phyloP scores from a whole-genome alignment of 495 filamentous ascomycete species.

The Aspergillus sclerotiicarbonarius region DNA sequence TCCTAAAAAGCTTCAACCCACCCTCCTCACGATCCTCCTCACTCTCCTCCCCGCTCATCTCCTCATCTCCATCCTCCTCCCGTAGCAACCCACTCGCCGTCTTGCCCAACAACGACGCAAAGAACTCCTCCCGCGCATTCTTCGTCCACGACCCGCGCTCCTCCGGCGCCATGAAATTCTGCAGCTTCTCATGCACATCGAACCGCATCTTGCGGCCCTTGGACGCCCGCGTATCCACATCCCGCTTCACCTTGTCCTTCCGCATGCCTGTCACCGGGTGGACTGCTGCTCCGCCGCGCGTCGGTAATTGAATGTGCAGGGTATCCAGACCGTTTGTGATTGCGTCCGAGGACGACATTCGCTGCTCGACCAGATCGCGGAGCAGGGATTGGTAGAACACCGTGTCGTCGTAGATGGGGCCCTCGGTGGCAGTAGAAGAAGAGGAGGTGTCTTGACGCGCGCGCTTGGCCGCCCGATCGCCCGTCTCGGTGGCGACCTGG shows the following conservation, averaged over 20 bases:
- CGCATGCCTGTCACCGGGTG: conserved; percentile 61
- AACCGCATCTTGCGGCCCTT: conserved; percentile 93
- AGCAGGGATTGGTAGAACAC: conserved; percentile 90
- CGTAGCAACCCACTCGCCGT: conserved; percentile 65
- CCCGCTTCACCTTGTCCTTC: conserved; percentile 77
- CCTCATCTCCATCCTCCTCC: conserved; percentile 62
- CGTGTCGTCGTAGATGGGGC: conserved; percentile 76
- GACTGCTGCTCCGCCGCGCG: conserved; percentile 27
- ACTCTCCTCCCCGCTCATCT: conserved; percentile 47
- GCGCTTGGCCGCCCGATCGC: conserved; percentile 65
- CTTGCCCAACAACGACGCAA: conserved; percentile 78
- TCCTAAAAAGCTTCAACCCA: conserved; percentile 74
- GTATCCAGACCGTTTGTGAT: conserved; percentile 45
- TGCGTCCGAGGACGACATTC: conserved; percentile 53
- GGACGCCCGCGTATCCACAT: conserved; percentile 89
- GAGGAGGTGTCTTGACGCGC: conserved; percentile 21
- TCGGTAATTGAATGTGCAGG: conserved; percentile 35
- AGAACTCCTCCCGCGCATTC: conserved; percentile 79
- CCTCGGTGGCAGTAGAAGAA: conserved; percentile 6
- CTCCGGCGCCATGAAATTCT: conserved; percentile 97
- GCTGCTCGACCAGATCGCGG: conserved; percentile 86
- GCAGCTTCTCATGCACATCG: conserved; percentile 92
- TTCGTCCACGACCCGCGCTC: conserved; percentile 74
- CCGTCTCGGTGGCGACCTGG: conserved; percentile 63
- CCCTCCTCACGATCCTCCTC: conserved; percentile 59